Evolutionary conservation across 2,329 filamentous ascomycete species (phyloP), one percentile per base, ranked within the genome.

Genomic region (Trichophyton benhamiae): DNA sequence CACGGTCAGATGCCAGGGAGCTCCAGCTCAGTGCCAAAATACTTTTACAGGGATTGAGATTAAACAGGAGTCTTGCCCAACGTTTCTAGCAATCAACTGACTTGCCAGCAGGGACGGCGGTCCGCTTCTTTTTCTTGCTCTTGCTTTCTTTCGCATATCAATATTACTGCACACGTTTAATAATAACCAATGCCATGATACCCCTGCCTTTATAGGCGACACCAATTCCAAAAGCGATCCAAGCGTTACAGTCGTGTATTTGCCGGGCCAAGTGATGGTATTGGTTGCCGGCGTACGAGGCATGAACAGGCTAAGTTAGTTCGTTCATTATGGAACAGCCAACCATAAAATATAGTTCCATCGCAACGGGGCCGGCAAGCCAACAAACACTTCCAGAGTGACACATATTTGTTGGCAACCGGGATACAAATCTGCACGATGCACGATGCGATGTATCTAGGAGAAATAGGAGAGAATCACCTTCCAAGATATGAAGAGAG

Each of bases 381-480:
- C 46, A 55, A 33, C 49, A 33, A 27, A 53, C 22, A 11, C 27
- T 33, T 36, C 8, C 49, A 36, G 49, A 55, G 49, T 55, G 27
- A 55, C 49, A 55, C 49, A 55, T 55, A n/a, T 55, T 36, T 36
- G 49, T 20, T 55, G 49, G 49, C 49, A 55, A 13, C 49, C 49
- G 17, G 49, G 49, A 38, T 9, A 20, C 20, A 20, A 20, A 20
- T 20, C 20, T 55, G 49, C 49, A 36, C 49, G n/a, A 33, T 36
- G 49, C 49, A 55, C 27, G 49, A 55, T 55, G 49, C 49, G 49
- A 55, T 55, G 49, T 27, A 55, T 33, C 27, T 55, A n/a, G 49
- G 30, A 55, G 49, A 55, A 55, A 36, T 11, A 55, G 49, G 49
- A 55, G 30, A 55, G 49, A 33, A 20, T 55, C 49, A 8, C n/a